phyloP scores from a whole-genome alignment of 1,284 basidiomycete genomes.

The Mycena citricolor region DNA sequence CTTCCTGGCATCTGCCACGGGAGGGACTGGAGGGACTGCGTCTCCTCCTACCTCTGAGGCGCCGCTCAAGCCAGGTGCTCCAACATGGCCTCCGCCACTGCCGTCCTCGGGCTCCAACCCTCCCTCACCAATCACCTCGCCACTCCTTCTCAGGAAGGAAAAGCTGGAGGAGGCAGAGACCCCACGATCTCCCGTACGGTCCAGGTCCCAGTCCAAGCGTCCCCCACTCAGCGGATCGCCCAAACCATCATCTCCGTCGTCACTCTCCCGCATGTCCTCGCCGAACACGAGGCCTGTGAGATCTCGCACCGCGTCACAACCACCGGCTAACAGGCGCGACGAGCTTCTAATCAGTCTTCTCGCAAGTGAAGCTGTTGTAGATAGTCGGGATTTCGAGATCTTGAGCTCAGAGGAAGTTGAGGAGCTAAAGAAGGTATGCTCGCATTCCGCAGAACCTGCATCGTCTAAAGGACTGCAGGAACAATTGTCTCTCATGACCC shows the following conservation, averaged over 20 bases:
- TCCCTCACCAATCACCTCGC: constrained; percentile 36
- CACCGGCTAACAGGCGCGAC: constrained; percentile 57
- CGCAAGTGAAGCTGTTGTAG: constrained; percentile 84
- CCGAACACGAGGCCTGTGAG: constrained; percentile 34
- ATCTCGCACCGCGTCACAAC: constrained; percentile 38
- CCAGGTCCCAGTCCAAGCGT: constrained; percentile 2
- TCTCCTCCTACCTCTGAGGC: constrained; percentile 18
- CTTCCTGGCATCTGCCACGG: constrained; percentile 22
- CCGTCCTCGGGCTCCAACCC: constrained; percentile 31
- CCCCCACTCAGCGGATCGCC: constrained; percentile 8
- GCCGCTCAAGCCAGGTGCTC: constrained; percentile 27
- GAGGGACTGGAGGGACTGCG: constrained; percentile 7
- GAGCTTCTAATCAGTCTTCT: constrained; percentile 81
- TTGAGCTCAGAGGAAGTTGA: constrained; percentile 87
- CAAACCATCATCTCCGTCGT: constrained; percentile 16
- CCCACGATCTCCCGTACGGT: constrained; percentile 22
- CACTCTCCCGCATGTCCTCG: constrained; percentile 22
- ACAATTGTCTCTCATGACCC: constrained; percentile 61
- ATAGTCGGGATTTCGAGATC: constrained; percentile 74
- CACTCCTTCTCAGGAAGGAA: constrained; percentile 56
- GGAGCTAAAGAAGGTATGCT: constrained; percentile 80
- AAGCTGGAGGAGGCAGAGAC: constrained; percentile 34
- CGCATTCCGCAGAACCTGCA: not conserved
- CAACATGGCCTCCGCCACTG: constrained; percentile 53
- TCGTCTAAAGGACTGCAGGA: constrained; percentile 63